phyloP scores from a whole-genome alignment of 2,329 filamentous ascomycete species.

The Huntiella abstrusa region DNA sequence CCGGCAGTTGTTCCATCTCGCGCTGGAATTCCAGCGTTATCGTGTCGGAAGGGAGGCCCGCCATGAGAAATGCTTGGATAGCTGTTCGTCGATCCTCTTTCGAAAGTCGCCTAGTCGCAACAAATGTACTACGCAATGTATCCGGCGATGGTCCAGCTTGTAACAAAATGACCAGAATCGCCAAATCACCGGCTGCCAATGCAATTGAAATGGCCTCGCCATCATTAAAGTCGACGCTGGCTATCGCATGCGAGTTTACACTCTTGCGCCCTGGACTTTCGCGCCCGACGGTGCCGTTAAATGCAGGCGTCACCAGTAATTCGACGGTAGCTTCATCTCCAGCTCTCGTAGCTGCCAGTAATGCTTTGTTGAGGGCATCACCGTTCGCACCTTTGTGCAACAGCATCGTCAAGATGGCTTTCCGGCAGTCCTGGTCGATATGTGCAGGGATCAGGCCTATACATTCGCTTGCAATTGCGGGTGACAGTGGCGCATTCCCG shows the following conservation, averaged over 20 bases:
- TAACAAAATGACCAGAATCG: constrained; percentile 28
- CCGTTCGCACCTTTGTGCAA: constrained; percentile 33
- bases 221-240: constrained; percentile 32
- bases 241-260: constrained; percentile 25
- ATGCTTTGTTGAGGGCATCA: constrained; percentile 25
- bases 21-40: constrained; percentile 32
- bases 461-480: constrained; percentile 30
- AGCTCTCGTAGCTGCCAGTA: constrained; percentile 30
- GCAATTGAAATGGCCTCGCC: constrained; percentile 32
- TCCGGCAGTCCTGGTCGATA: constrained; percentile 25
- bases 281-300: constrained; percentile 19
- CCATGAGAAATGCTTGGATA: constrained; percentile 29
- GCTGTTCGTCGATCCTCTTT: constrained; percentile 27
- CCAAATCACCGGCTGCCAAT: constrained; percentile 25
- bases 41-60: constrained; percentile 26
- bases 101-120: constrained; percentile 25
- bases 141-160: constrained; percentile 26
- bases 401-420: constrained; percentile 25
- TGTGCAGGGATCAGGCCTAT: constrained; percentile 30
- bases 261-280: neutral
- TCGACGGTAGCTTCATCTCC: constrained; percentile 28
- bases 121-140: constrained; percentile 30
- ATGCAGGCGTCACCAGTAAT: constrained; percentile 30
- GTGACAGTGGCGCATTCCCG: constrained; percentile 21
- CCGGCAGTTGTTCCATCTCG: constrained; percentile 29